These are phyloP conservation scores for Ambrosiella cleistominuta DNA, from an alignment of 2,329 filamentous ascomycete genomes.

Conservation along the genomic window DNA sequence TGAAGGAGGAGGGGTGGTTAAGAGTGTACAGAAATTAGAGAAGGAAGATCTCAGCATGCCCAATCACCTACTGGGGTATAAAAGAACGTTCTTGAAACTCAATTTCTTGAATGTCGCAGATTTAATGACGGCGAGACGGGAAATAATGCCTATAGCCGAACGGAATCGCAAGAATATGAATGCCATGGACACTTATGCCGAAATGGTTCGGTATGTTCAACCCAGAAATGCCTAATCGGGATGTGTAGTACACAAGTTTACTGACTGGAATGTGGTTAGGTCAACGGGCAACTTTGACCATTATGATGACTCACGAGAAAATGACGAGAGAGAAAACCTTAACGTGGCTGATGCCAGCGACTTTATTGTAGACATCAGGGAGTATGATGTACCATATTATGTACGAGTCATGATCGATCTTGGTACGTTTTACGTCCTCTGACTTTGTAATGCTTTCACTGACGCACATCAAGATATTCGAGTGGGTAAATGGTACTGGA, in stretches of 20 bases:
- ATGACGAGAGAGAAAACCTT: constrained; percentile 61
- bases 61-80: constrained; percentile 85
- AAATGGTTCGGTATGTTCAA: constrained; percentile 62
- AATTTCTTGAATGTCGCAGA: constrained; percentile 77
- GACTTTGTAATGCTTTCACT: constrained; percentile 16
- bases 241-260: not conserved
- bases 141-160: constrained; percentile 79
- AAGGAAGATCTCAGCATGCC: constrained; percentile 92
- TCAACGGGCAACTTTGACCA: constrained; percentile 76
- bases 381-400: constrained; percentile 98
- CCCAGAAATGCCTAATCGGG: not conserved
- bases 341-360: constrained; percentile 78
- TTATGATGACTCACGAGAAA: constrained; percentile 73
- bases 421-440: constrained; percentile 27
- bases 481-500: constrained; percentile 91
- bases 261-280: constrained; percentile 25
- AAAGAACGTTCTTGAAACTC: constrained; percentile 72
- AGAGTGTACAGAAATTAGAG: constrained; percentile 57
- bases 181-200: constrained; percentile 95
- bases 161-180: constrained; percentile 93
- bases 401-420: constrained; percentile 96
- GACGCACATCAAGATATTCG: constrained; percentile 50
- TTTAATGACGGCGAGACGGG: constrained; percentile 65
- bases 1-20: constrained; percentile 63
- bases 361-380: constrained; percentile 94